phyloP scores from a whole-genome alignment of 352 stramenopile species.

The Discostella stelligera region DNA sequence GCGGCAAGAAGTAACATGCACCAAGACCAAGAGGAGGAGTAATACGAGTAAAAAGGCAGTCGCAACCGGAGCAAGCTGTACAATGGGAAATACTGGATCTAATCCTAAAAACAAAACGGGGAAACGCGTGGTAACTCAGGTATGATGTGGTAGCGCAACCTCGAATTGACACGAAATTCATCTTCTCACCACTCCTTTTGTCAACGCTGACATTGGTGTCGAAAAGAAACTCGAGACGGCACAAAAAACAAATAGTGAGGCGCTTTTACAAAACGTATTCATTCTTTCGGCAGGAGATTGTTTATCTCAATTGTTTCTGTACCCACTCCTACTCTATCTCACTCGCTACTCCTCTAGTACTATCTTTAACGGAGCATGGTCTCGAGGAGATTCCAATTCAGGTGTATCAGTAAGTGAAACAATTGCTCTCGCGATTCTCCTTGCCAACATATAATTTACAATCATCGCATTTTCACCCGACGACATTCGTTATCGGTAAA shows the following conservation, averaged over 20 bases:
- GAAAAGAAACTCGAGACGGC: slow-evolving; percentile 78
- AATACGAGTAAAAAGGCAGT: too few relatives aligned
- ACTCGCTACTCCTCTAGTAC: slow-evolving; percentile 27
- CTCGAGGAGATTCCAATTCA: slow-evolving; percentile 63
- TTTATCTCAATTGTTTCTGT: neutral
- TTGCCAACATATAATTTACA: too few relatives aligned
- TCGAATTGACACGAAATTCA: too few relatives aligned
- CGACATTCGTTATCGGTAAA: slow-evolving; percentile 41
- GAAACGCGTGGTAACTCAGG: slow-evolving; percentile 64
- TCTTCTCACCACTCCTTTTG: slow-evolving; percentile 8
- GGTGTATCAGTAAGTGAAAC: slow-evolving; percentile 73
- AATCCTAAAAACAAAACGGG: slow-evolving; percentile 76
- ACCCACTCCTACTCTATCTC: neutral
- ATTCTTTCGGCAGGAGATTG: neutral
- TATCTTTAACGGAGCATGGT: slow-evolving; percentile 76
- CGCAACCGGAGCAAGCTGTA: neutral
- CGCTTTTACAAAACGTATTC: neutral
- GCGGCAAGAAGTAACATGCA: too few relatives aligned
- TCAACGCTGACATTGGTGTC: neutral
- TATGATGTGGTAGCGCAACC: slow-evolving; percentile 15
- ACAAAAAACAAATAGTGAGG: slow-evolving; percentile 66
- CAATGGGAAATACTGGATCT: slow-evolving; percentile 70
- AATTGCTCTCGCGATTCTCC: too few relatives aligned
- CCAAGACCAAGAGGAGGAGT: too few relatives aligned
- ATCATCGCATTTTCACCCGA: slow-evolving; percentile 4